These are phyloP conservation scores for Tephrocybe sp. DNA, from an alignment of 768 basidiomycete species.

Conservation along the genomic window DNA sequence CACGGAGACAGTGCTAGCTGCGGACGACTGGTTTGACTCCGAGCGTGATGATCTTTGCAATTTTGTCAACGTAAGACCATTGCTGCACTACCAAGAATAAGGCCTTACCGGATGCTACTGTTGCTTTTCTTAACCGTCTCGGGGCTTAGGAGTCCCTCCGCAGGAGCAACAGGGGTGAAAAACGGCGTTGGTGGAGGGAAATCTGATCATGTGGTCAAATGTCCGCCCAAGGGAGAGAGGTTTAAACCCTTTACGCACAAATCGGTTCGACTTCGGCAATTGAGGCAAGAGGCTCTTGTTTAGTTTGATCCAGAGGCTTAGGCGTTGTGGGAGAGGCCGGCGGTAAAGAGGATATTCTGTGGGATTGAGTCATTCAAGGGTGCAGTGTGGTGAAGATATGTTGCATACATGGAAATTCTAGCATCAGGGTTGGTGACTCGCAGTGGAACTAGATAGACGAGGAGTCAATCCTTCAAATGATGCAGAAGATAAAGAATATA, in stretches of 20 bases:
- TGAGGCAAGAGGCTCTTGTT: background rate
- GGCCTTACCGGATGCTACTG: constrained; percentile 10
- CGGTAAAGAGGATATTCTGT: constrained; percentile 12
- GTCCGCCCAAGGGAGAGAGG: background rate
- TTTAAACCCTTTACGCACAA: background rate
- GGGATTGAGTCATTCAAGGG: background rate
- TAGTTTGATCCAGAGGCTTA: too few relatives aligned
- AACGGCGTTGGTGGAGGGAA: constrained; percentile 8
- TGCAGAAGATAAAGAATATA: constrained; percentile 4
- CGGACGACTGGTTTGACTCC: constrained; percentile 10
- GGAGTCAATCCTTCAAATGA: constrained; percentile 4
- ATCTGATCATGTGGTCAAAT: background rate
- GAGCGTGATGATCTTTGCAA: constrained; percentile 15
- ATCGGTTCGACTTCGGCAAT: background rate
- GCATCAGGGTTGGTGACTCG: constrained; percentile 39
- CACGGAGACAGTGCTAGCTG: constrained; percentile 12
- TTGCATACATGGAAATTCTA: constrained; percentile 34
- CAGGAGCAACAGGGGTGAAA: constrained; percentile 1
- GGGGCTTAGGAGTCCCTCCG: constrained; percentile 4
- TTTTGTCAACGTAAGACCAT: background rate
- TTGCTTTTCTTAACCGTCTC: constrained; percentile 6
- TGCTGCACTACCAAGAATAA: background rate
- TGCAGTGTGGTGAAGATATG: background rate
- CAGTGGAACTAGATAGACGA: constrained; percentile 35
- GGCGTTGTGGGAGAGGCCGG: constrained; percentile 1